Evolutionary conservation across 208 protist genomes (phyloP).

Genomic region (Porcisia hertigi): DNA sequence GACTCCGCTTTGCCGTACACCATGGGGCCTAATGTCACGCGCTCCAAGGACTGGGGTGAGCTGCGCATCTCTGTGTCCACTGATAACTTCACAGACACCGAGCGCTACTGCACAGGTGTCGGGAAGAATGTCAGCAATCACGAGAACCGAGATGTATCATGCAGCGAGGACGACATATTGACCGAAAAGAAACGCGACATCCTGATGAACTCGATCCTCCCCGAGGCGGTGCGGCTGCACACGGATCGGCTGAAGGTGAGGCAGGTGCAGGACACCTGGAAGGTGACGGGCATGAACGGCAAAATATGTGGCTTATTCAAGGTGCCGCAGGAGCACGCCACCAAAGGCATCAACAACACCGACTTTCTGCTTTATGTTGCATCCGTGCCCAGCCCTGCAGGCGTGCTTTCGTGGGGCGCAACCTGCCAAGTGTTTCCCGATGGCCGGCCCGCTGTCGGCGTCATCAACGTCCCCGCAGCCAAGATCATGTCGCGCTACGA

Average conservation of each 20-base stretch:
- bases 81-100: constrained; percentile 33
- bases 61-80: too few species aligned
- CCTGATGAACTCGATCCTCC: too few species aligned
- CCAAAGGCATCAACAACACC: constrained; percentile 29
- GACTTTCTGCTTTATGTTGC: too few species aligned
- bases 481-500: too few species aligned
- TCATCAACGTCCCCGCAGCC: too few species aligned
- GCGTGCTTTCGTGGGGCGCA: too few species aligned
- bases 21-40: not conserved
- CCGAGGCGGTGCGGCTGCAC: too few species aligned
- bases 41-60: constrained; percentile 21
- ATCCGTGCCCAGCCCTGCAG: too few species aligned
- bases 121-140: constrained; percentile 23
- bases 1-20: not conserved
- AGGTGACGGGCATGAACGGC: constrained; percentile 25
- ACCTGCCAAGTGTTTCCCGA: too few species aligned
- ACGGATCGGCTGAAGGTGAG: too few species aligned
- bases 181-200: constrained; percentile 38
- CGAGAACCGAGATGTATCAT: constrained; percentile 15
- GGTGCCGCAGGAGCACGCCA: constrained; percentile 33
- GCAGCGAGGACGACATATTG: constrained; percentile 32
- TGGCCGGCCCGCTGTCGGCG: too few species aligned
- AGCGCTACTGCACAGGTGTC: constrained; percentile 39
- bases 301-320: not conserved
- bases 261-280: too few species aligned